Evolutionary conservation across 2,329 filamentous ascomycete genomes (phyloP), one percentile per base, ranked within the genome.

Genomic region (Hymenotorrendiella dingleyae): DNA sequence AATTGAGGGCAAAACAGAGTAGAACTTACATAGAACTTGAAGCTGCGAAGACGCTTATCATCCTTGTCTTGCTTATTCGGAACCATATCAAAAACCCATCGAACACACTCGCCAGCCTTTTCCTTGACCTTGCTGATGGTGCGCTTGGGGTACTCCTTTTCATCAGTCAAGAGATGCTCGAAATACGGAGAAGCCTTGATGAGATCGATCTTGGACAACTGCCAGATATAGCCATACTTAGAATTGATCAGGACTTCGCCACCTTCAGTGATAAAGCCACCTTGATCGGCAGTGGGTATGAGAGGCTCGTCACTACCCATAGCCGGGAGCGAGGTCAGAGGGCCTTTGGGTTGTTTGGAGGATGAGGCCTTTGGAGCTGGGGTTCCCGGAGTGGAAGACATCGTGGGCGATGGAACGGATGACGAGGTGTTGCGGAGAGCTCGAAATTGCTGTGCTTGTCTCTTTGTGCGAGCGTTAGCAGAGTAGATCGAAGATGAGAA

Each of bases 181-280:
- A 40, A 40, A 3, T 40, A 12, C 7, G 16, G 10, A 4, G 30
- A 34, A n/a, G 46, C 42, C 24, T 54, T 46, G 10, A 22, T 29
- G 4, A 60, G 38, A 11, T 49, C 49, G 11, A 45, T 41, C 9
- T 43, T 47, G 24, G 57, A 49, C 1, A 60, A 38, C 20, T 54
- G 54, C 58, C 58, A 61, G 4, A 34, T 29, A 9, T 43, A 48
- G 6, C 57, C 57, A 12, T 47, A 47, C 4, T 46, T 48, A 2
- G 54, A 54, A 3, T 42, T 36, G 7, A 61, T 57, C 16, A 54
- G 36, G 6, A 60, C 53, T 40, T 61, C 55, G 2, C 49, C 56
- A 30, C 56, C 54, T 1, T 17, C 7, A 20, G 56, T 57, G 10
- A 40, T 16, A 2, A 51, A 42, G 7, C 39, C 39, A 30, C 21